Conservation (phyloP, 78 protist species). For the slime mould (Dictyostelium discoideum) region DNA sequence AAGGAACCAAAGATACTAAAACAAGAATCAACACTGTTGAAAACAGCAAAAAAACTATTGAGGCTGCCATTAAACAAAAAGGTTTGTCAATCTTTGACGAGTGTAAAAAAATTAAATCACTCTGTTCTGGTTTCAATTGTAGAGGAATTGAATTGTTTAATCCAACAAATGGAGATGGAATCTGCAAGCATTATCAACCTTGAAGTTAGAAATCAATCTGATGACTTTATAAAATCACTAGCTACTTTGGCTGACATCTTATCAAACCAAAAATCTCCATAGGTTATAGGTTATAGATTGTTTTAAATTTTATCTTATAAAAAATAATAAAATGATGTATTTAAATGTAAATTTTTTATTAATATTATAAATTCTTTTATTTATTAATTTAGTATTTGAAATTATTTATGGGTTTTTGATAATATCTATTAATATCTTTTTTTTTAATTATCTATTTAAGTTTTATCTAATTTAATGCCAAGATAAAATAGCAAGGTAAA, state of each 20-base stretch:
- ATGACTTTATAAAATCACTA: conserved; percentile 33
- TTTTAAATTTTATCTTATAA: no score
- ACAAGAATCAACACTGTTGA: neutral
- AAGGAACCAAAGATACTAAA: neutral
- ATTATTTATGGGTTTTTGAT: no score
- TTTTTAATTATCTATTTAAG: no score
- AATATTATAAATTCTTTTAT: no score
- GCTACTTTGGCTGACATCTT: neutral
- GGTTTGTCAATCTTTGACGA: neutral
- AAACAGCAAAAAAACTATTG: neutral
- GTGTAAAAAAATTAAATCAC: neutral
- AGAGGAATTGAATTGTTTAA: neutral
- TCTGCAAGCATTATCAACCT: conserved; percentile 8
- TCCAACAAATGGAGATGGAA: conserved; percentile 26
- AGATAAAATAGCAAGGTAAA: no score
- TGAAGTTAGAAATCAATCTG: conserved; percentile 29
- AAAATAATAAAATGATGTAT: no score
- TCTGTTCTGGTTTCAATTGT: conserved; percentile 52
- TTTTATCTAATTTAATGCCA: no score
- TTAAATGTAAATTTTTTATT: no score
- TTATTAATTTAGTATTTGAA: neutral
- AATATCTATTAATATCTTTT: no score
- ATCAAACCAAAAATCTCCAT: no score
- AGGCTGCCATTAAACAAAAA: neutral
- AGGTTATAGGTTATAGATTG: no score